Evolutionary conservation across 2,329 filamentous ascomycete genomes (phyloP), one percentile per base, ranked within the genome.

Genomic region (Diaporthe citri): DNA sequence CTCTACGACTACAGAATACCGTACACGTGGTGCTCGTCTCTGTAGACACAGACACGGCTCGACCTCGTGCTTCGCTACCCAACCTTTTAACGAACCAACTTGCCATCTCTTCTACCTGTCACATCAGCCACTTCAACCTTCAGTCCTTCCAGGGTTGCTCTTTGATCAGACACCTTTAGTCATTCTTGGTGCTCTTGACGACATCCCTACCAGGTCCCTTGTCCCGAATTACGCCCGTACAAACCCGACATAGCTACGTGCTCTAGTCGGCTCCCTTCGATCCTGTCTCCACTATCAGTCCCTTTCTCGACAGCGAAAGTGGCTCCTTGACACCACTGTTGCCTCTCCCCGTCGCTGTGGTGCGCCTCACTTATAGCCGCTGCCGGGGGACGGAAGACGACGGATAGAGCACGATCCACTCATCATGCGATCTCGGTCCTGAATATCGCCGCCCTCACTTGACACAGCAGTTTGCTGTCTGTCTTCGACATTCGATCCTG

Each of bases 391-490:
- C 56, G 43, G 41, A 71, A 57, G 57, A 60, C 71, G 48, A 56
- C 57, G 71, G 57, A 13, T 43, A 55, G 31, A 25, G 34, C 46
- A 64, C 48, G 55, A 52, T 71, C 46, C 71, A 71, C 57, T 31
- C 71, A 74, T 59, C 66, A 74, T 76, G 74, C 66, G 57, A 76
- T 71, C 66, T 71, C 66, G 66, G 41, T 36, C 41, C 51, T 75
- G 60, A 66, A 69, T 39, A 69, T 64, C 71, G 71, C 46, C 46
- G 39, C 56, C 22, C 64, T 67, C 59, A 57, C 66, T 57, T 56
- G 70, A 59, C 72, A 74, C 74, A n/a, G 66, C 71, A 60, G 51
- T 41, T 46, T 25, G 28, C 56, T 76, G 57, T 46, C 66, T 71
- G 36, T 74, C 57, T 28, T 69, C 48, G 64, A 74, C 51, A 57